Conservation (phyloP, 371 early-diverging fungal species). For the Lichtheimia hyalospora region DNA sequence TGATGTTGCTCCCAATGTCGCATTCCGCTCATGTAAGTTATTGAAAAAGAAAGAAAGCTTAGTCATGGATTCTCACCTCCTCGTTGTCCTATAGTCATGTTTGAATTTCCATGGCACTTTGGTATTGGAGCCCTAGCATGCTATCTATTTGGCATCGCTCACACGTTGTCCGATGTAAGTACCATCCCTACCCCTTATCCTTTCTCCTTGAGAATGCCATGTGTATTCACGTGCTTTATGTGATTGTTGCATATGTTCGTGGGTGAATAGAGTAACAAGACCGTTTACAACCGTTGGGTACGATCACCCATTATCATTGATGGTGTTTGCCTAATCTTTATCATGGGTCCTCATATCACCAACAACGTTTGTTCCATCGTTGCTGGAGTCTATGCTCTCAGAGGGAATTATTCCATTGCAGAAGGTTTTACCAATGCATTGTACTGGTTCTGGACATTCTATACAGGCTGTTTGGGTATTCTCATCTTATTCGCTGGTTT, state of each 20-base stretch:
- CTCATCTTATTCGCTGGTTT: conserved; percentile 10
- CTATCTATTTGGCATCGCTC: conserved; percentile 43
- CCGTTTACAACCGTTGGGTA: conserved; percentile 21
- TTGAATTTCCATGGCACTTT: conserved; percentile 44
- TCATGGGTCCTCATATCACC: conserved; percentile 27
- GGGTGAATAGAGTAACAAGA: conserved; percentile 26
- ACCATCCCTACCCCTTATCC: background rate
- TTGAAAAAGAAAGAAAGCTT: background rate
- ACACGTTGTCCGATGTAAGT: conserved; percentile 37
- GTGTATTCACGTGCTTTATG: background rate
- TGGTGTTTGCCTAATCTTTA: conserved; percentile 17
- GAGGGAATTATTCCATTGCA: conserved; percentile 15
- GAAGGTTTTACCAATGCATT: conserved; percentile 23
- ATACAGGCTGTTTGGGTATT: conserved; percentile 2
- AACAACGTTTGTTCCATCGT: conserved; percentile 31
- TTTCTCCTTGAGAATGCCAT: background rate
- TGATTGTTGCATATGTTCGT: too few relatives aligned
- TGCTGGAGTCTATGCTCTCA: conserved; percentile 27
- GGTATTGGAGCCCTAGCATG: conserved; percentile 36
- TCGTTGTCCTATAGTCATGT: conserved; percentile 21
- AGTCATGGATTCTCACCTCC: background rate
- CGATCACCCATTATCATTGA: conserved; percentile 19
- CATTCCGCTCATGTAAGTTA: conserved; percentile 27
- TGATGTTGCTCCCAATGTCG: conserved; percentile 14
- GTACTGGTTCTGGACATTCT: conserved; percentile 21